Evolutionary conservation across 2,329 filamentous ascomycete genomes (phyloP).

Genomic region (Alternaria consortialis): DNA sequence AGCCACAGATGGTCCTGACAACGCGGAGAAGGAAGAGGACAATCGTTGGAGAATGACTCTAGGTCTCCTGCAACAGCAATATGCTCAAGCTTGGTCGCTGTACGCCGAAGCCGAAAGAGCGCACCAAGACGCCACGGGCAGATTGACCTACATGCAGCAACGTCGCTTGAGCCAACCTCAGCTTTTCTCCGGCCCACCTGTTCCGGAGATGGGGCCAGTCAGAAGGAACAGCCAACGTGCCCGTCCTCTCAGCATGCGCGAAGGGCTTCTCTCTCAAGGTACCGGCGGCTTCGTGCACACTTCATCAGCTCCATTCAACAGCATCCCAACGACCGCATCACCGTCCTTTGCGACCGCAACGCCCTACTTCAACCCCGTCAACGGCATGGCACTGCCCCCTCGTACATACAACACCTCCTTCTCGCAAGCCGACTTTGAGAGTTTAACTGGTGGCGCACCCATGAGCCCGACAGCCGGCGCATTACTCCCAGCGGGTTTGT

Average conservation of each 20-base stretch:
- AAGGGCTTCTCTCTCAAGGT: slow-evolving; percentile 40
- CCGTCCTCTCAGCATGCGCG: slow-evolving; percentile 52
- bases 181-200: slow-evolving; percentile 44
- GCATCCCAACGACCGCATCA: slow-evolving; percentile 58
- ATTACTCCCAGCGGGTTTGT: slow-evolving; percentile 74
- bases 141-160: slow-evolving; percentile 52
- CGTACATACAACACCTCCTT: slow-evolving; percentile 47
- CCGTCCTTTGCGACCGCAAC: slow-evolving; percentile 62
- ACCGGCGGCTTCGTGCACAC: slow-evolving; percentile 48
- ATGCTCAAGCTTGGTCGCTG: slow-evolving; percentile 49
- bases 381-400: slow-evolving; percentile 66
- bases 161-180: slow-evolving; percentile 52
- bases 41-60: slow-evolving; percentile 66
- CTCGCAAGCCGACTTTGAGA: slow-evolving; percentile 70
- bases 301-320: slow-evolving; percentile 58
- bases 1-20: slow-evolving; percentile 53
- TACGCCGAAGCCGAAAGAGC: slow-evolving; percentile 50
- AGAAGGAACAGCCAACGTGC: slow-evolving; percentile 54
- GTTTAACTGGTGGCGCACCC: slow-evolving; percentile 70
- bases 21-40: slow-evolving; percentile 57
- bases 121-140: slow-evolving; percentile 52
- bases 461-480: slow-evolving; percentile 80
- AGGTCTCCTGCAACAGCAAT: slow-evolving; percentile 63
- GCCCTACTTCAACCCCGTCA: slow-evolving; percentile 66
- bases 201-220: slow-evolving; percentile 42